Conservation (phyloP, 768 basidiomycete genomes). For the Chalciporus chontae region DNA sequence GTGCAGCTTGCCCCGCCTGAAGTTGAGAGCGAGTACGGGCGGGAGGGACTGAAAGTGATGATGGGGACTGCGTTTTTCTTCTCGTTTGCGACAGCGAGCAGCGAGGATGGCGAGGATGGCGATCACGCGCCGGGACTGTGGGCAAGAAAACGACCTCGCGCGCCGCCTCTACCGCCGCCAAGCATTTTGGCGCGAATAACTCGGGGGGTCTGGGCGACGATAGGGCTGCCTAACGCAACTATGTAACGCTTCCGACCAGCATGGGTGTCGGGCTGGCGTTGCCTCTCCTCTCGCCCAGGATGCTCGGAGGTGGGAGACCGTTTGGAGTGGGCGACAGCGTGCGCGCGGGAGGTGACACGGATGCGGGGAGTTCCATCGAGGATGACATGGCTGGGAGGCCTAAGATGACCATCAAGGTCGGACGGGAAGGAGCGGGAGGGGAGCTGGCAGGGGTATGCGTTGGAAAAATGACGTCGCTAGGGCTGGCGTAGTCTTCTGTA, state of each 20-base stretch:
- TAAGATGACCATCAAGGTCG: constrained; percentile 43
- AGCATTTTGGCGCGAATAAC: too few relatives aligned
- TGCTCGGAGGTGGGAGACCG: constrained; percentile 43
- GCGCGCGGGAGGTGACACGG: constrained; percentile 23
- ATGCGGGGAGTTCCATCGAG: constrained; percentile 19
- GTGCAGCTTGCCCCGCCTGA: constrained; percentile 7
- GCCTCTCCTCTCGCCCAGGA: constrained; percentile 38
- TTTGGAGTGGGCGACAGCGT: constrained; percentile 22
- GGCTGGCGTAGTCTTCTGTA: constrained; percentile 79
- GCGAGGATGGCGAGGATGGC: too few relatives aligned
- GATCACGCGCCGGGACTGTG: constrained; percentile 14
- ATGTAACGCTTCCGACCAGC: constrained; percentile 72
- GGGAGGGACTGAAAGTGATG: too few relatives aligned
- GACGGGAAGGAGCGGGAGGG: constrained; percentile 38
- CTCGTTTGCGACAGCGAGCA: constrained; percentile 33
- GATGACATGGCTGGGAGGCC: constrained; percentile 37
- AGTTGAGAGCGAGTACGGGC: too few relatives aligned
- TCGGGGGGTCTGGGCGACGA: constrained; percentile 41
- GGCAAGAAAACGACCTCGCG: constrained; percentile 37
- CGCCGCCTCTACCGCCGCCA: too few relatives aligned
- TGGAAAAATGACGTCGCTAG: constrained; percentile 43
- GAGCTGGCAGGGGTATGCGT: constrained; percentile 43
- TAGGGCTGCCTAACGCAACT: constrained; percentile 75
- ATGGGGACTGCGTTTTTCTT: too few relatives aligned
- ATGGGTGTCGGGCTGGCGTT: constrained; percentile 70